phyloP scores from a whole-genome alignment of 192 early-diverging fungal genomes.

The Spizellomyces punctatus region DNA sequence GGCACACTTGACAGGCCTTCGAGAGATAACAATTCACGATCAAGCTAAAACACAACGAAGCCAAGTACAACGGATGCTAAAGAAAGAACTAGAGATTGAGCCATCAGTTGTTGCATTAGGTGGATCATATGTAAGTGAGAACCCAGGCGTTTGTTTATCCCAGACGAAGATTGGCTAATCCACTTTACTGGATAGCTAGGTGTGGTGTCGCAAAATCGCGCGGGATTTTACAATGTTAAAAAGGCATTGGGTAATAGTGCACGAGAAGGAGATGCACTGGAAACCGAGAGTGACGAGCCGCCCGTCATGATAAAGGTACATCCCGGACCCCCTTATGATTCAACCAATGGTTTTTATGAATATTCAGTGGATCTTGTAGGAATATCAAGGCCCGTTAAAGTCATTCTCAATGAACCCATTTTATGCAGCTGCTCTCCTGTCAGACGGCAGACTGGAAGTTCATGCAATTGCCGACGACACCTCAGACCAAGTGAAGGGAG shows the following conservation, averaged over 20 bases:
- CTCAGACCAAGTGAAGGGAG: neutral
- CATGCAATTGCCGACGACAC: slow-evolving; percentile 43
- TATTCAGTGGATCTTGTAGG: neutral
- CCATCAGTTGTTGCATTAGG: slow-evolving; percentile 42
- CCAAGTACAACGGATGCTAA: slow-evolving; percentile 22
- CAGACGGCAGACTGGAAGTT: slow-evolving; percentile 43
- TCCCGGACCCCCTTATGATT: neutral
- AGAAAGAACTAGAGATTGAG: slow-evolving; percentile 41
- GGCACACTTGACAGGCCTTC: slow-evolving; percentile 38
- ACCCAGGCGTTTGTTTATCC: neutral
- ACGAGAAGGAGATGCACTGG: neutral
- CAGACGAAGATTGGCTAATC: neutral
- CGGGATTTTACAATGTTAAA: slow-evolving; percentile 22
- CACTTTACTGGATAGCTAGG: slow-evolving; percentile 19
- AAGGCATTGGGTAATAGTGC: neutral
- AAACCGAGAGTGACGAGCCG: neutral
- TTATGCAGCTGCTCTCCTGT: slow-evolving; percentile 39
- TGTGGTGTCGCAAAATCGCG: slow-evolving; percentile 21
- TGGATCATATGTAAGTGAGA: slow-evolving; percentile 30
- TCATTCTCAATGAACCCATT: slow-evolving; percentile 33
- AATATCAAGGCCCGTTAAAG: slow-evolving; percentile 1
- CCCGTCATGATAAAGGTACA: slow-evolving; percentile 1
- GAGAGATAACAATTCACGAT: slow-evolving; percentile 44
- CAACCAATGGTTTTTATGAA: neutral
- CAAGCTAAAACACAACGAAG: slow-evolving; percentile 20